These are phyloP conservation scores for Stachybotrys chlorohalonatus DNA, from an alignment of 2,329 filamentous ascomycete genomes.

Conservation along the genomic window DNA sequence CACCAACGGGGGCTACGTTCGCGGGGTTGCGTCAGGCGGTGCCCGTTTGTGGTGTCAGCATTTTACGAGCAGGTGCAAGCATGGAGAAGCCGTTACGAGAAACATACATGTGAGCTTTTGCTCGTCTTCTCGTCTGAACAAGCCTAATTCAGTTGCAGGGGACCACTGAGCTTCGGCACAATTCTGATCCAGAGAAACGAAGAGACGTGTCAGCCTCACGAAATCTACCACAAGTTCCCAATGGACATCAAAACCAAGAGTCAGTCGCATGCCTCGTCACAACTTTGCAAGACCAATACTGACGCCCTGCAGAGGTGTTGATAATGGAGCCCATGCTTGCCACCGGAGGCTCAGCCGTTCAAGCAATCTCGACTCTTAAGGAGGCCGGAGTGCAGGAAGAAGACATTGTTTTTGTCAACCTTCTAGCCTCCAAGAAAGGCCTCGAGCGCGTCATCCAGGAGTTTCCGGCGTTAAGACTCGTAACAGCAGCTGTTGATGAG, in stretches of 20 bases:
- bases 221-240: constrained; percentile 21
- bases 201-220: constrained; percentile 14
- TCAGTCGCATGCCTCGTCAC: constrained; percentile 1
- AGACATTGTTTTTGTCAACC: constrained; percentile 18
- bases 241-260: constrained; percentile 7
- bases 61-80: constrained; percentile 21
- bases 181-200: constrained; percentile 23
- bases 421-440: constrained; percentile 15
- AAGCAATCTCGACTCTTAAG: constrained; percentile 10
- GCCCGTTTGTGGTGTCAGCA: constrained; percentile 20
- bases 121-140: neutral
- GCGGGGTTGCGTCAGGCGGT: constrained; percentile 2
- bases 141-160: constrained; percentile 5
- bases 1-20: constrained; percentile 6
- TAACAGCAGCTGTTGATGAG: constrained; percentile 10
- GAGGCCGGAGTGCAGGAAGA: constrained; percentile 10
- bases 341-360: constrained; percentile 11
- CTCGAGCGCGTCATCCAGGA: constrained; percentile 8
- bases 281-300: neutral
- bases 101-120: constrained; percentile 12
- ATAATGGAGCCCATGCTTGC: constrained; percentile 15
- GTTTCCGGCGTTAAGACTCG: constrained; percentile 13
- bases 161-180: constrained; percentile 19
- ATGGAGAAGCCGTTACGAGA: constrained; percentile 18
- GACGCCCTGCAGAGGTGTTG: constrained; percentile 7